Evolutionary conservation across 1,284 basidiomycete genomes (phyloP).

Genomic region (Fistulinella cinereoalba): DNA sequence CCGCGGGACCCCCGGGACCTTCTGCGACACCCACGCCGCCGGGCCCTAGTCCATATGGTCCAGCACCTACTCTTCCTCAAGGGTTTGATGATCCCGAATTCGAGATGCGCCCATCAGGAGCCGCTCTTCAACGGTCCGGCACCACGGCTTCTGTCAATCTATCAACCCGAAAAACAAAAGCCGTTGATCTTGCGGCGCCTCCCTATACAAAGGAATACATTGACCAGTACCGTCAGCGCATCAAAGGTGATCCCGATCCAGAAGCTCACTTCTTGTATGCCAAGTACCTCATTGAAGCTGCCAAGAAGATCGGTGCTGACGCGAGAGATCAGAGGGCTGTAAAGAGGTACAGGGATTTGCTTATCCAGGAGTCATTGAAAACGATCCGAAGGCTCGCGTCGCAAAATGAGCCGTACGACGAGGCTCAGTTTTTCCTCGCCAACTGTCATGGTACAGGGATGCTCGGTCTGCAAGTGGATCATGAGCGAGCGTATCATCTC

Average conservation of each 20-base stretch:
- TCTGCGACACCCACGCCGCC: slow-evolving; percentile 17
- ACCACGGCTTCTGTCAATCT: slow-evolving; percentile 57
- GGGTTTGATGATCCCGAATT: slow-evolving; percentile 44
- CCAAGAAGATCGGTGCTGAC: slow-evolving; percentile 79
- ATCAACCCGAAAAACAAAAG: slow-evolving; percentile 71
- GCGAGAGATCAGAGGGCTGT: slow-evolving; percentile 76
- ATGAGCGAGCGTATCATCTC: slow-evolving; percentile 97
- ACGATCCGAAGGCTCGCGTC: slow-evolving; percentile 90
- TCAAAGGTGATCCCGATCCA: slow-evolving; percentile 97
- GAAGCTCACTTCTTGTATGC: slow-evolving; percentile 98
- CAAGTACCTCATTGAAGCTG: slow-evolving; percentile 99
- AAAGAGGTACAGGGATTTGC: slow-evolving; percentile 86
- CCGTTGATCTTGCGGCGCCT: slow-evolving; percentile 82
- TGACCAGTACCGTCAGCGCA: slow-evolving; percentile 93
- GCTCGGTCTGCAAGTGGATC: slow-evolving; percentile 92
- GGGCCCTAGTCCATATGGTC: slow-evolving; percentile 19
- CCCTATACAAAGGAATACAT: slow-evolving; percentile 97
- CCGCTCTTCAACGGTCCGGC: slow-evolving; percentile 52
- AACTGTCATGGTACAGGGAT: slow-evolving; percentile 97
- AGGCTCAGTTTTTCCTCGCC: slow-evolving; percentile 99
- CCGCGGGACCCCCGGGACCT: slow-evolving; percentile 21
- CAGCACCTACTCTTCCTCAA: slow-evolving; percentile 29
- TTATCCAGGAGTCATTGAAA: slow-evolving; percentile 89
- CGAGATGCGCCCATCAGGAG: slow-evolving; percentile 43
- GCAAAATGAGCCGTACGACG: slow-evolving; percentile 85